These are phyloP conservation scores for Parietaria judaica DNA, from an alignment of 306 rosid genomes.

Conservation along the genomic window DNA sequence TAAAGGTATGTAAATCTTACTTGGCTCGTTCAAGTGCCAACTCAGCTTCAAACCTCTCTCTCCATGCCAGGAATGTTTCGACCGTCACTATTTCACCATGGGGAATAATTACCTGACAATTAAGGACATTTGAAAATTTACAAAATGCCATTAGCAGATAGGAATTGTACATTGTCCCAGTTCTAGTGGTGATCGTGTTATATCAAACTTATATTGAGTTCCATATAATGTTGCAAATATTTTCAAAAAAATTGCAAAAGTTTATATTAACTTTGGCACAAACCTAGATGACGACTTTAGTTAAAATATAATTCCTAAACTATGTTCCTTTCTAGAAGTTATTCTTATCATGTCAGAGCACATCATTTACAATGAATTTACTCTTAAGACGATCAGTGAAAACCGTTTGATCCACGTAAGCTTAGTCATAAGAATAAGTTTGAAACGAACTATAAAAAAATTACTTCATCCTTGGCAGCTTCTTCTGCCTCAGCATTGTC, in stretches of 20 bases:
- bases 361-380: too few species aligned
- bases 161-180: too few species aligned
- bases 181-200: too few species aligned
- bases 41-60: conserved; percentile 98
- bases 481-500: conserved; percentile 63
- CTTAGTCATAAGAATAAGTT: background rate
- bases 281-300: too few species aligned
- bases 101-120: conserved; percentile 61
- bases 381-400: conserved; percentile 8
- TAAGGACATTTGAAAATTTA: background rate
- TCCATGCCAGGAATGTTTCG: conserved; percentile 91
- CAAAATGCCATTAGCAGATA: too few species aligned
- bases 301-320: too few species aligned
- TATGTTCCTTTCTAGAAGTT: too few species aligned
- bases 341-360: too few species aligned
- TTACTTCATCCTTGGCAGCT: conserved; percentile 86
- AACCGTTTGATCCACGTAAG: background rate
- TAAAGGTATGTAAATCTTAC: conserved; percentile 40
- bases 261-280: too few species aligned
- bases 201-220: too few species aligned
- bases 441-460: conserved; percentile 12
- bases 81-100: conserved; percentile 95
- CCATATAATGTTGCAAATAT: too few species aligned
- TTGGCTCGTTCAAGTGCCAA: conserved; percentile 97
- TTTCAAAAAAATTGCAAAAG: too few species aligned